Conservation (phyloP, 2,329 filamentous ascomycete species). For the Talaromyces pinophilus region DNA sequence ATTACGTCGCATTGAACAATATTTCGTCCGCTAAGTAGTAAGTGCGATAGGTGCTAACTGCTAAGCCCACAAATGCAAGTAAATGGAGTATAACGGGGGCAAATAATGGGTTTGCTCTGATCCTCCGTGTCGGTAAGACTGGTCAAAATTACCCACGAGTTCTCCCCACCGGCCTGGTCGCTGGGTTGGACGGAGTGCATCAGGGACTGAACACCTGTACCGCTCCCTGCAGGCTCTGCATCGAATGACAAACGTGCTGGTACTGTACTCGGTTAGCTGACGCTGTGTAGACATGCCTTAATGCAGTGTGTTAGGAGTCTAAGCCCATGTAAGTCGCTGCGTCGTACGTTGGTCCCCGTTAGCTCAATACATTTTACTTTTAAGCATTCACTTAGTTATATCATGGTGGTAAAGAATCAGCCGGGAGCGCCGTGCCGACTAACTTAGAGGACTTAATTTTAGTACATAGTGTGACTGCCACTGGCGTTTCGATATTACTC, state of each 20-base stretch:
- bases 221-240: background rate
- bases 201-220: background rate
- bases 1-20: slow-evolving; percentile 1
- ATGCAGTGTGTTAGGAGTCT: background rate
- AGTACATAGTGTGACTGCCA: background rate
- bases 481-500: slow-evolving; percentile 14
- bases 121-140: slow-evolving; percentile 9
- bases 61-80: background rate
- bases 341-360: slow-evolving; percentile 1
- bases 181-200: slow-evolving; percentile 2
- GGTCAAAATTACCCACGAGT: slow-evolving; percentile 3
- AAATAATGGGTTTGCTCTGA: background rate
- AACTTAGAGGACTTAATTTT: background rate
- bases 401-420: background rate
- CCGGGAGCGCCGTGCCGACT: slow-evolving; percentile 1
- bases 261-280: background rate
- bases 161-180: slow-evolving; percentile 10
- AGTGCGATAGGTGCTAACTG: background rate
- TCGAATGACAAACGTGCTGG: background rate
- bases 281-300: background rate
- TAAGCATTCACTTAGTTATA: background rate
- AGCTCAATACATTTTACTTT: background rate
- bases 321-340: background rate
- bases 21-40: background rate
- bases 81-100: background rate